Percentiles rank a stretch among this genome's conserved stretches.
Evolutionary conservation across 805 yeast species (phyloP).

Genomic region (Candida broadrunensis): DNA sequence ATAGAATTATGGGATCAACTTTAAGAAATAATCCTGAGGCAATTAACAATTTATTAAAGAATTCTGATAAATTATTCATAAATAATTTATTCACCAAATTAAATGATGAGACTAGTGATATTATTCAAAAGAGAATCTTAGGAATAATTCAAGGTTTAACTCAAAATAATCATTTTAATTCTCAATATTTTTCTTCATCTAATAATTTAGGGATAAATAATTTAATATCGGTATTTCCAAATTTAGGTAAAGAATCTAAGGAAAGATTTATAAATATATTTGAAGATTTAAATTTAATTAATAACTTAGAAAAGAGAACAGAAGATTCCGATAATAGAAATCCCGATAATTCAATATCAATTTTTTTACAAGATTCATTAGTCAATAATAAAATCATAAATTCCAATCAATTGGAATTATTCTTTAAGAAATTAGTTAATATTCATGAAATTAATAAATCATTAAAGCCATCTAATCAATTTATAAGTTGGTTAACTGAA

Average conservation of each 20-base stretch:
- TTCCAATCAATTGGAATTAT: slow-evolving; percentile 33
- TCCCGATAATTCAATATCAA: slow-evolving; percentile 31
- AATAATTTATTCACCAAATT: slow-evolving; percentile 19
- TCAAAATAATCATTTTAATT: slow-evolving; percentile 31
- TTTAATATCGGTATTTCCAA: slow-evolving; percentile 25
- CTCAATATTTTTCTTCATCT: slow-evolving; percentile 18
- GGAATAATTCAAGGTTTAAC: slow-evolving; percentile 51
- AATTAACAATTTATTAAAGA: slow-evolving; percentile 29
- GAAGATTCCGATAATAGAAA: slow-evolving; percentile 6
- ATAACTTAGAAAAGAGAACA: slow-evolving; percentile 11
- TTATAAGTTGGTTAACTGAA: slow-evolving; percentile 61
- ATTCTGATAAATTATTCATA: slow-evolving; percentile 16
- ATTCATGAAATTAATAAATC: slow-evolving; percentile 28
- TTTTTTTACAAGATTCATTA: slow-evolving; percentile 33
- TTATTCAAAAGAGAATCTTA: slow-evolving; percentile 45
- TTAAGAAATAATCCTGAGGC: slow-evolving; percentile 75
- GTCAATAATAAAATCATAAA: slow-evolving; percentile 12
- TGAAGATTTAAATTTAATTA: slow-evolving; percentile 37
- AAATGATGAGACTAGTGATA: slow-evolving; percentile 17
- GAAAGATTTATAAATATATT: slow-evolving; percentile 44
- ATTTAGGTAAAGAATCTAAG: slow-evolving; percentile 25
- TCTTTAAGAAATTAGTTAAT: slow-evolving; percentile 33
- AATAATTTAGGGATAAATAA: slow-evolving; percentile 17
- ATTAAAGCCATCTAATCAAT: slow-evolving; percentile 35
- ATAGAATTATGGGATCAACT: slow-evolving; percentile 62